phyloP scores from a whole-genome alignment of 257 asterid genomes.

The Salvia splendens region DNA sequence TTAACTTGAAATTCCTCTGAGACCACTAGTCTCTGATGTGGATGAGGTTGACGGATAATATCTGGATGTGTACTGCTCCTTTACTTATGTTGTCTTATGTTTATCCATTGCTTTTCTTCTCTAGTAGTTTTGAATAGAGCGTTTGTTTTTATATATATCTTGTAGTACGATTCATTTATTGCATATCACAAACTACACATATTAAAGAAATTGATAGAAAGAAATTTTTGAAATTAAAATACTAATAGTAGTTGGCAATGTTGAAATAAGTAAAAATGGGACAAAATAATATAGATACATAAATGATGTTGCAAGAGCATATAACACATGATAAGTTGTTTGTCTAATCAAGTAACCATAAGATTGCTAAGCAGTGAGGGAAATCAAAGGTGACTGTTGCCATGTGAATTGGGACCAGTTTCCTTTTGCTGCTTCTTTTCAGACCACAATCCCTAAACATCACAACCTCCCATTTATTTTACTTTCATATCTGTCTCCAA shows the following conservation, averaged over 20 bases:
- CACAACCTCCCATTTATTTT: slow-evolving; percentile 25
- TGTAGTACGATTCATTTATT: too few species aligned
- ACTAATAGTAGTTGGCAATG: too few species aligned
- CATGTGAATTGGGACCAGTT: slow-evolving; percentile 54
- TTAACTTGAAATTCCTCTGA: too few species aligned
- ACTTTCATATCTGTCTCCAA: too few species aligned
- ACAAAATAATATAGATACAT: slow-evolving; percentile 12
- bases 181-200: too few species aligned
- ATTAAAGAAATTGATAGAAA: neutral
- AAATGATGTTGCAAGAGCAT: slow-evolving; percentile 33
- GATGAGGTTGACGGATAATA: too few species aligned
- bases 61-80: too few species aligned
- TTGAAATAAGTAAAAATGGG: neutral
- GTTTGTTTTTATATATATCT: too few species aligned
- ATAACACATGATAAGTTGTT: slow-evolving; percentile 40
- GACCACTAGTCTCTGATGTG: too few species aligned
- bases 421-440: slow-evolving; percentile 41
- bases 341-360: slow-evolving; percentile 40
- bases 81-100: too few species aligned
- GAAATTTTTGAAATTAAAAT: neutral
- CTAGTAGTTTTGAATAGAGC: too few species aligned
- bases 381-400: slow-evolving; percentile 31
- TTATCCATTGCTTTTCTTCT: too few species aligned
- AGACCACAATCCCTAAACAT: slow-evolving; percentile 34
- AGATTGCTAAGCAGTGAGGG: slow-evolving; percentile 28